These are phyloP conservation scores for Fusarium buxicola DNA, from an alignment of 2,329 filamentous ascomycete species.

Conservation along the genomic window DNA sequence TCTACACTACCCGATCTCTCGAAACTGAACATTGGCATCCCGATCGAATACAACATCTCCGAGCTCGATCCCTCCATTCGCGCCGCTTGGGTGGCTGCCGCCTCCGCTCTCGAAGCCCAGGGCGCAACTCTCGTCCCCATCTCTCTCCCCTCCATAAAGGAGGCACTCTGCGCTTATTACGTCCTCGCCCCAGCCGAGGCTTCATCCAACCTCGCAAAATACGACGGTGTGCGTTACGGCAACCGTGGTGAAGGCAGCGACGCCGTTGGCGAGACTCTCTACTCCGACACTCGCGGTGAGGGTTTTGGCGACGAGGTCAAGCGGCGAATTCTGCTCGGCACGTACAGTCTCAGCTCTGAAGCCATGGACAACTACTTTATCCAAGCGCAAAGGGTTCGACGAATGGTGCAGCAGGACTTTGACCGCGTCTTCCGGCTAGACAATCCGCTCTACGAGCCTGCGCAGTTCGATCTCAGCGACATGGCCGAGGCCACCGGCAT, in stretches of 20 bases:
- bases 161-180: conserved; percentile 93
- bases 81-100: conserved; percentile 73
- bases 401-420: conserved; percentile 88
- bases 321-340: conserved; percentile 86
- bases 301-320: conserved; percentile 89
- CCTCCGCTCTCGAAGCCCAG: conserved; percentile 68
- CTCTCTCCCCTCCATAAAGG: conserved; percentile 83
- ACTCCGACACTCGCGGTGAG: conserved; percentile 77
- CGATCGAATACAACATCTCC: conserved; percentile 86
- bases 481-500: conserved; percentile 64
- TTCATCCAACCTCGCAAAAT: conserved; percentile 95
- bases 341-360: conserved; percentile 88
- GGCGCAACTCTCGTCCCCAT: conserved; percentile 81
- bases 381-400: conserved; percentile 88
- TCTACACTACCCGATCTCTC: conserved; percentile 43
- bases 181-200: conserved; percentile 95
- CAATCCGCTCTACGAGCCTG: conserved; percentile 73
- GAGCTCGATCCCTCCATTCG: conserved; percentile 80
- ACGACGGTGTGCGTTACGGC: conserved; percentile 96
- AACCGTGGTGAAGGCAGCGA: conserved; percentile 63
- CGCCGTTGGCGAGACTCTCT: conserved; percentile 73
- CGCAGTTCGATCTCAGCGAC: conserved; percentile 69
- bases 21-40: conserved; percentile 65
- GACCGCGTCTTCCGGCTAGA: conserved; percentile 77
- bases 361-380: conserved; percentile 98